Evolutionary conservation across 2,329 filamentous ascomycete species (phyloP).

Genomic region (Beauveria pseudobassiana): DNA sequence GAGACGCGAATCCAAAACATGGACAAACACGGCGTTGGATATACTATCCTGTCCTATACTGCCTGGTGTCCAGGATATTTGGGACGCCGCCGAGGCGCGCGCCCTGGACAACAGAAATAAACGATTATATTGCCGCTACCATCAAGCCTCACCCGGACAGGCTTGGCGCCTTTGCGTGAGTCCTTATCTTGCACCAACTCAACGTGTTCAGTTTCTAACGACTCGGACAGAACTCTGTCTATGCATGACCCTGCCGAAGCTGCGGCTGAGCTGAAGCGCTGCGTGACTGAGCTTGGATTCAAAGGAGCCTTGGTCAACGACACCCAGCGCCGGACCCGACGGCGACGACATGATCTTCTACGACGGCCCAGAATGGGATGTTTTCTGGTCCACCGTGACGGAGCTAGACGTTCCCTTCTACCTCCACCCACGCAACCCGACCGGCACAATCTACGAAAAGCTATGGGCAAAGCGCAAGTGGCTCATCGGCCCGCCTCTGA

Average conservation of each 20-base stretch:
- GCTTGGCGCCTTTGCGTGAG: constrained; percentile 40
- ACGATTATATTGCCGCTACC: constrained; percentile 31
- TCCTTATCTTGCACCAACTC: not conserved
- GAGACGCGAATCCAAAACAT: constrained; percentile 34
- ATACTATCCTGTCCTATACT: constrained; percentile 41
- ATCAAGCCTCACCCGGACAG: constrained; percentile 32
- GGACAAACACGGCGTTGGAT: constrained; percentile 40
- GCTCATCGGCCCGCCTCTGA: constrained; percentile 52
- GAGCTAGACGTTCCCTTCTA: constrained; percentile 59
- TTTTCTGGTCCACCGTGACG: constrained; percentile 51
- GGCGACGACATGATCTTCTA: constrained; percentile 59
- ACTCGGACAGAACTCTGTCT: constrained; percentile 30
- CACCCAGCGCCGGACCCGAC: constrained; percentile 49
- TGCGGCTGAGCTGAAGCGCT: constrained; percentile 41
- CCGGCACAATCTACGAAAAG: constrained; percentile 48
- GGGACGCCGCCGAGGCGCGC: constrained; percentile 33
- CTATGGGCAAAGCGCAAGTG: constrained; percentile 52
- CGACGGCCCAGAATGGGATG: constrained; percentile 51
- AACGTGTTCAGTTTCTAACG: not conserved
- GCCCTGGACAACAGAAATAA: constrained; percentile 33
- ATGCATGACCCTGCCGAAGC: constrained; percentile 48
- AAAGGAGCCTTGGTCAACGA: constrained; percentile 56
- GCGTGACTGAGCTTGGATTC: constrained; percentile 52
- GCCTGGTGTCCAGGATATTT: constrained; percentile 40
- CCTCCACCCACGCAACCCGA: constrained; percentile 53